Evolutionary conservation across 441 rosid genomes (phyloP).

Genomic region (Biscutella auriculata): DNA sequence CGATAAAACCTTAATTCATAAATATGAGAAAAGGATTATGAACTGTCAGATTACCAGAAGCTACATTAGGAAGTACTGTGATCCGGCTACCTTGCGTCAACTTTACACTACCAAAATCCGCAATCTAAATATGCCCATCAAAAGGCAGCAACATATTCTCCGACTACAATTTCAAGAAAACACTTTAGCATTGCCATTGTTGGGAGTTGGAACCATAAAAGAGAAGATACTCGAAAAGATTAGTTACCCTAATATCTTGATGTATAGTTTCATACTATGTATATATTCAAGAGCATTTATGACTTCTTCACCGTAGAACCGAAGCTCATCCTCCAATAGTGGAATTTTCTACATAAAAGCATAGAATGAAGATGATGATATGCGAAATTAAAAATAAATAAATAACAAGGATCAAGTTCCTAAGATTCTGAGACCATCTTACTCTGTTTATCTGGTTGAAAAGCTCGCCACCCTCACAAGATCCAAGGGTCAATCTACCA

Average conservation of each 20-base stretch:
- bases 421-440: conserved; percentile 25
- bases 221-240: neutral
- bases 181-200: conserved; percentile 15
- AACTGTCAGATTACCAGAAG: conserved; percentile 55
- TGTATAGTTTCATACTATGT: conserved; percentile 89
- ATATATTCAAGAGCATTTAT: conserved; percentile 97
- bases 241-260: conserved; percentile 83
- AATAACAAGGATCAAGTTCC: conserved; percentile 6
- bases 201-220: neutral
- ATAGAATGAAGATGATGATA: neutral
- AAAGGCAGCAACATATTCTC: conserved; percentile 78
- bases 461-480: conserved; percentile 94
- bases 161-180: conserved; percentile 45
- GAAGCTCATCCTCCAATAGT: conserved; percentile 77
- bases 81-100: conserved; percentile 91
- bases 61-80: conserved; percentile 91
- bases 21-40: neutral
- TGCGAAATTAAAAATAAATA: neutral
- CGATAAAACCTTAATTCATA: conserved; percentile 12
- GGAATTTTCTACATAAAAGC: conserved; percentile 53
- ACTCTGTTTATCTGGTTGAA: conserved; percentile 92
- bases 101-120: conserved; percentile 99
- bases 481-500: conserved; percentile 88
- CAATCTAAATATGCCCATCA: conserved; percentile 92
- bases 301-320: conserved; percentile 88